Evolutionary conservation across 2,329 filamentous ascomycete genomes (phyloP), one percentile per base, ranked within the genome.

Genomic region (Aspergillus eucalypticola): DNA sequence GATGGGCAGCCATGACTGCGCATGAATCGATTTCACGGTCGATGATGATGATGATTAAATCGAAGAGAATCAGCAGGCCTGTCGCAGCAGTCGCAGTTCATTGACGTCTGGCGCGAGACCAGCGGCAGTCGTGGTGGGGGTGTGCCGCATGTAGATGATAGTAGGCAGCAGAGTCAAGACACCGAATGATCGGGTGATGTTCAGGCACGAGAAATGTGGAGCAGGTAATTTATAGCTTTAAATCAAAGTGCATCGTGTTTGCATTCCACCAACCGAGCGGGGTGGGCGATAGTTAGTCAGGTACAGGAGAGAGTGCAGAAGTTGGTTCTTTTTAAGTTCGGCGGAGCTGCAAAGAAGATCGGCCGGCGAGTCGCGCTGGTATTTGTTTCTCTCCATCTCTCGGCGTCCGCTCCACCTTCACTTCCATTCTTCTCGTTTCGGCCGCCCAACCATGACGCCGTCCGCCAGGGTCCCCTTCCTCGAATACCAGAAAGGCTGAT

Each of bases 1-100:
- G 62, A 55, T 67, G 63, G 35, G 65, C 67, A 59, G 69, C 64
- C 73, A 73, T 73, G 35, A 21, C 60, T 23, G 56, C 44, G 50
- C 60, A 52, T 54, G 39, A 29, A 39, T 32, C 50, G 23, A 39
- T 44, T 29, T 32, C 51, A 51, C 19, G 25, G 19, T 48, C 6
- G 8, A 21, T 38, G 27, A 41, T 19, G 27, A 41, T 19, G 13
- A 41, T 5, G 2, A n/a, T 48, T 13, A n/a, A n/a, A 23, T 46
- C 17, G n/a, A 41, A 39, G 5, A 50, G 46, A 2, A 27, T 50
- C 23, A 29, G 46, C 15, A 50, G 32, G 32, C 32, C 25, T n/a
- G n/a, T 27, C 25, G 23, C 19, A 25, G 44, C 23, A 27, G 46
- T 50, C 19, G 46, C 59, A 48, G 56, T 63, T 63, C 56, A 60